phyloP scores from a whole-genome alignment of 2,329 filamentous ascomycete species.

The Ascosphaera aggregata region DNA sequence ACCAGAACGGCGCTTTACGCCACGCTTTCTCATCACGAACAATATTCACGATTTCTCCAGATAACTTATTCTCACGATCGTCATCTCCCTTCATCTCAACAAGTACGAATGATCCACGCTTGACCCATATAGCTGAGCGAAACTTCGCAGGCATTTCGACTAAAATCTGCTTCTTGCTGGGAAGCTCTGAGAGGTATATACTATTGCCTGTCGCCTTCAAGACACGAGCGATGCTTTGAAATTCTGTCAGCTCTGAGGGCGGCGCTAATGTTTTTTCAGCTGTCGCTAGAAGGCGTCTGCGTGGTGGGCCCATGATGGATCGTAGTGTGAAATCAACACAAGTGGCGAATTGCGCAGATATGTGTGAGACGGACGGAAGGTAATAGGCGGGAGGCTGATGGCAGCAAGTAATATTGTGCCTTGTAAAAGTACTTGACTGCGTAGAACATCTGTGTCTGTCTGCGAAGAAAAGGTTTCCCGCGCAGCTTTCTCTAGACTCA shows the following conservation, averaged over 20 bases:
- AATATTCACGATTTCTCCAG: slow-evolving; percentile 79
- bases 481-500: no score
- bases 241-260: slow-evolving; percentile 28
- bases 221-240: slow-evolving; percentile 48
- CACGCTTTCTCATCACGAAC: slow-evolving; percentile 79
- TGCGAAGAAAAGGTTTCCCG: no score
- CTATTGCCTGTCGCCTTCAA: slow-evolving; percentile 72
- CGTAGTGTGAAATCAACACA: no score
- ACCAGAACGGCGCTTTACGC: slow-evolving; percentile 83
- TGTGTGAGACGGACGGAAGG: no score
- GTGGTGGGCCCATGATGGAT: slow-evolving; percentile 49
- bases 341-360: no score
- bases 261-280: slow-evolving; percentile 45
- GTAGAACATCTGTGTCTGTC: no score
- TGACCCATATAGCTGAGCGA: slow-evolving; percentile 84
- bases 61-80: slow-evolving; percentile 49
- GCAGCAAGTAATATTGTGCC: no score
- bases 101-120: slow-evolving; percentile 66
- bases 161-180: slow-evolving; percentile 40
- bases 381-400: no score
- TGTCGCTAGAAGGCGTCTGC: slow-evolving; percentile 54
- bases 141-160: slow-evolving; percentile 70
- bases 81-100: slow-evolving; percentile 46
- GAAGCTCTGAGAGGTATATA: slow-evolving; percentile 56
- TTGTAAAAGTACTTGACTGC: no score